Conservation (phyloP, 371 early-diverging fungal genomes). For the Rhizopus stolonifer region DNA sequence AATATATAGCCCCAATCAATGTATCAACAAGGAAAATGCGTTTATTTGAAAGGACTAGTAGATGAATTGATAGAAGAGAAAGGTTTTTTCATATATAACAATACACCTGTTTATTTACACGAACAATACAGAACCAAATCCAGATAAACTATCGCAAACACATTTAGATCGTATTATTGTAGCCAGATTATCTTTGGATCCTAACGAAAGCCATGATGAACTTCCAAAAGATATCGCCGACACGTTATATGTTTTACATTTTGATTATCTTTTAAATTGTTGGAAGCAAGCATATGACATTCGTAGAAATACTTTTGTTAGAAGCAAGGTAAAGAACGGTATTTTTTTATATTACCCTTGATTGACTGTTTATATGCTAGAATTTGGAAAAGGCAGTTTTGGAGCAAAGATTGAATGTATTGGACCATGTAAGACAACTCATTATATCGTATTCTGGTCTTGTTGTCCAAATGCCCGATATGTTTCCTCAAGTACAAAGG, state of each 20-base stretch:
- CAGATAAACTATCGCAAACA: conserved; percentile 49
- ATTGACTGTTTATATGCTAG: conserved; percentile 21
- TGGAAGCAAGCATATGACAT: conserved; percentile 73
- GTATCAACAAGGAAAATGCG: conserved; percentile 36
- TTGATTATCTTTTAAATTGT: conserved; percentile 77
- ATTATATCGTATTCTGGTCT: conserved; percentile 85
- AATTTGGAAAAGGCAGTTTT: conserved; percentile 58
- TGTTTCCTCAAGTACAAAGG: conserved; percentile 80
- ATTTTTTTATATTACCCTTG: not conserved
- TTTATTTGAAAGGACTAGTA: conserved; percentile 37
- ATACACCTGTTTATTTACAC: not conserved
- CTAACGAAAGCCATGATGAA: conserved; percentile 42
- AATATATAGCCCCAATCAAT: conserved; percentile 23
- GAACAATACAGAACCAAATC: conserved; percentile 28
- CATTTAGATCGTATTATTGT: conserved; percentile 76
- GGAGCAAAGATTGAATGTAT: conserved; percentile 54
- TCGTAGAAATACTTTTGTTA: conserved; percentile 39
- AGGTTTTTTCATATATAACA: conserved; percentile 14
- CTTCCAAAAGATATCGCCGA: conserved; percentile 43
- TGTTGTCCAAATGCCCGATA: conserved; percentile 81
- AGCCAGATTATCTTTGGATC: conserved; percentile 72
- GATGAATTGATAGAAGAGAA: conserved; percentile 46
- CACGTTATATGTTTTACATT: conserved; percentile 48
- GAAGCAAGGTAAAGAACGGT: conserved; percentile 43
- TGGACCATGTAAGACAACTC: conserved; percentile 57